Conservation (phyloP, 331 rosid genomes). For the Telfairia occidentalis region DNA sequence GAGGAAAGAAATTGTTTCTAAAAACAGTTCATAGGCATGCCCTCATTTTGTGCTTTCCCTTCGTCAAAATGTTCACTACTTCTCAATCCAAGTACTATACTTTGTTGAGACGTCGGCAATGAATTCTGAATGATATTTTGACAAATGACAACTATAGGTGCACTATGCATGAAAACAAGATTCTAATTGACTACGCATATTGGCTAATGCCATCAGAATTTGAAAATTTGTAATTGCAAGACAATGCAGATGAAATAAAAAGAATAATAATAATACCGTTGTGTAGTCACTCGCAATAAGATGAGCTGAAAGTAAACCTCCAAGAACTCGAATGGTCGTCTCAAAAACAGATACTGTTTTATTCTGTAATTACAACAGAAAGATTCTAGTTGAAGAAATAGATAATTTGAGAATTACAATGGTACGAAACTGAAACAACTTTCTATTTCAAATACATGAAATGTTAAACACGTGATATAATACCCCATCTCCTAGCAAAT, state of each 20-base stretch:
- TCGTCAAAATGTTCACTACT: neutral
- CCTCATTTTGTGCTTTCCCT: neutral
- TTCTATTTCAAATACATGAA: neutral
- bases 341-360: slow-evolving; percentile 85
- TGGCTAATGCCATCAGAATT: neutral
- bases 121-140: neutral
- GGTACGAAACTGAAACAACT: neutral
- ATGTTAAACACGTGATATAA: neutral
- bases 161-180: slow-evolving; percentile 2
- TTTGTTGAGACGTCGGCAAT: neutral
- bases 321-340: slow-evolving; percentile 81
- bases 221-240: neutral
- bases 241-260: neutral
- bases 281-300: slow-evolving; percentile 80
- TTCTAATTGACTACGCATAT: neutral
- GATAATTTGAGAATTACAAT: neutral
- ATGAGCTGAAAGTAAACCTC: slow-evolving; percentile 91
- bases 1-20: neutral
- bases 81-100: neutral
- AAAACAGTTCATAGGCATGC: neutral
- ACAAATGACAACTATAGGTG: neutral
- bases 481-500: neutral
- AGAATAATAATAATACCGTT: slow-evolving; percentile 39
- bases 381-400: neutral
- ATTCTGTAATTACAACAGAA: slow-evolving; percentile 47